These are phyloP conservation scores for Hibiscus mutabilis DNA, from an alignment of 345 rosid genomes.

Conservation along the genomic window DNA sequence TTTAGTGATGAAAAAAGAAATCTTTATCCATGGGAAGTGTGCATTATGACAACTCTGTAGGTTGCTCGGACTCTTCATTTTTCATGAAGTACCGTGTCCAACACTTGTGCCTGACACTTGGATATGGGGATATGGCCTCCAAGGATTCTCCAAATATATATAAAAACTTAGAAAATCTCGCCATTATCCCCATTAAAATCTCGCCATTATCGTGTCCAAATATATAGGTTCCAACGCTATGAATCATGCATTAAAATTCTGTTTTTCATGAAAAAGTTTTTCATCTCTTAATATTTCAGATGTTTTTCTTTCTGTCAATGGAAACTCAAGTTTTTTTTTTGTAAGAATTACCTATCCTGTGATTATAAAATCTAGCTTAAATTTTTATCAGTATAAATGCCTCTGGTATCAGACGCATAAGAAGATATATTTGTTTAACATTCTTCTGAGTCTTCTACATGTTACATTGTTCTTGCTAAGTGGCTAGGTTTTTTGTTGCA, in stretches of 20 bases:
- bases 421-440: neutral
- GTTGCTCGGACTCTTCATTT: too few relatives aligned
- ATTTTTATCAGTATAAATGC: neutral
- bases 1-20: neutral
- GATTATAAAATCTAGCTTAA: neutral
- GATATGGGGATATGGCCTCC: too few relatives aligned
- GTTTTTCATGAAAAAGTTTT: neutral
- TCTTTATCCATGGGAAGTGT: neutral
- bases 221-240: neutral
- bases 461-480: slow-evolving; percentile 16
- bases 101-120: too few relatives aligned
- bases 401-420: neutral
- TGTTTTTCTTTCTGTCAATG: neutral
- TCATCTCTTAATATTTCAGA: neutral
- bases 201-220: too few relatives aligned
- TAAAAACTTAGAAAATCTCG: too few relatives aligned
- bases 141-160: too few relatives aligned
- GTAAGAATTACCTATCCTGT: neutral
- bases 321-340: neutral
- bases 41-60: neutral
- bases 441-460: slow-evolving; percentile 1
- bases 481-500: slow-evolving; percentile 25
- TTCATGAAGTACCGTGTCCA: too few relatives aligned
- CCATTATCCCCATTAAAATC: too few relatives aligned
- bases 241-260: neutral